Base-by-base conservation (phyloP, 78 protist genomes). In the Goniomonas avonlea region DNA sequence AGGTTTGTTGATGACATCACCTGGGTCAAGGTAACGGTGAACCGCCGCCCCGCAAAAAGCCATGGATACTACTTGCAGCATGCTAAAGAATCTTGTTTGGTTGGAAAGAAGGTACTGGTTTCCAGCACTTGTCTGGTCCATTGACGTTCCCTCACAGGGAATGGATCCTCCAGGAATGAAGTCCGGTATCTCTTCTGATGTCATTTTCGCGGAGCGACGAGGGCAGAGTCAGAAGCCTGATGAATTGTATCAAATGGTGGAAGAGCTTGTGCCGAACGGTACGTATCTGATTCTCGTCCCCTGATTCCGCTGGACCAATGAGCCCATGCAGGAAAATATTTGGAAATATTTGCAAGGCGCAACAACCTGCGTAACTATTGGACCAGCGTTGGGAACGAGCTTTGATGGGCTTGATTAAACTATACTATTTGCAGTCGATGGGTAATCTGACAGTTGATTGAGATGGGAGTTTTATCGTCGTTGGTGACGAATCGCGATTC, bases 61-160 rank as follows among this genome's bases (percentile, higher is more conserved):
- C 91, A 88, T 34, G 91, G 91, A 5, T 88, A 39, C 74, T 88
- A 88, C 65, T 35, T 88, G 47, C 91, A 88, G 69, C 91, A 88
- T 50, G 91, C 83, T 50, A 88, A 88, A 41, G 91, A 88, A 39
- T 84, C 88, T 0, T 88, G 91, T 34, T 43, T 88, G 8, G 88
- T 88, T 29, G 91, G 91, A 2, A 1, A 4, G 29, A 88, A 88
- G 38, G 59, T 31, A 7, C 37, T 9, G 25, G 20, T n/a, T 47
- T 7, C 18, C 29, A 21, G 13, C 20, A 9, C 11, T 21, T 58
- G 66, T 66, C 23, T 13, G 21, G 73, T 13, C 65, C 23, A 55
- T 50, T n/a, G n/a, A n/a, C n/a, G n/a, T n/a, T n/a, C n/a, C n/a
- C n/a, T n/a, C n/a, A n/a, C n/a, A n/a, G 80, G 88, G 80, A n/a